Base-by-base conservation (phyloP, 1,284 basidiomycete genomes). In the Cyathus olla region DNA sequence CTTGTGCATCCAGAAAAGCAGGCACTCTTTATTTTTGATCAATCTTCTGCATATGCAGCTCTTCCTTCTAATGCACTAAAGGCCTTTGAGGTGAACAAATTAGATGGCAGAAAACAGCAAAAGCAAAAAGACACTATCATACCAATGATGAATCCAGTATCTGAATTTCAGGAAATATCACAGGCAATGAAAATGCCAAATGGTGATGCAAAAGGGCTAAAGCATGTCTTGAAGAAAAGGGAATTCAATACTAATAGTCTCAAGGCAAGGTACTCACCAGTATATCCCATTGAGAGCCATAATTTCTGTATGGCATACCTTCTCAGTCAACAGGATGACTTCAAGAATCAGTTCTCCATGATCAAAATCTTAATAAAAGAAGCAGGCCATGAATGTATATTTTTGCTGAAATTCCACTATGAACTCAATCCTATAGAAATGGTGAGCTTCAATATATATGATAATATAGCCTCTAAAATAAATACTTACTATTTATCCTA, bases 261-360 rank as follows among this genome's bases (percentile, higher is more conserved):
- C 8, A 8, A 13, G 6, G 31, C 31, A 35, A 35, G 13, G 13
- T 35, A 13, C 31, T 35, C 60, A 24, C 71, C 71, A n/a, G 68
- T 75, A 17, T 75, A 73, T 56, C 68, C 69, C 1, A 42, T 71
- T 47, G 62, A 72, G 21, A 74, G 64, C 51, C 31, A 46, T 17
- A 59, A 62, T 24, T 80, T 77, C 60, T 80, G 78, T 60, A 75
- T 77, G 73, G 71, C 71, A 4, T 59, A 64, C 1, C 62, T 77
- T 37, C 66, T 79, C 40, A 72, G 68, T 31, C 60, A 74, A 28
- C 76, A 80, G 55, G 70, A 75, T 28, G 76, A 81, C 57, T 79
- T 81, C 57, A 21, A 35, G 13, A 13, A 35, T 13, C 31, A 35
- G 31, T 13, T 13, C 31, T 35, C 31, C 13, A 35, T 35, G 31